Percentiles rank a stretch among this genome's conserved stretches.
Conservation (phyloP, 2,329 filamentous ascomycete genomes). For the Lasiodiplodia gonubiensis region DNA sequence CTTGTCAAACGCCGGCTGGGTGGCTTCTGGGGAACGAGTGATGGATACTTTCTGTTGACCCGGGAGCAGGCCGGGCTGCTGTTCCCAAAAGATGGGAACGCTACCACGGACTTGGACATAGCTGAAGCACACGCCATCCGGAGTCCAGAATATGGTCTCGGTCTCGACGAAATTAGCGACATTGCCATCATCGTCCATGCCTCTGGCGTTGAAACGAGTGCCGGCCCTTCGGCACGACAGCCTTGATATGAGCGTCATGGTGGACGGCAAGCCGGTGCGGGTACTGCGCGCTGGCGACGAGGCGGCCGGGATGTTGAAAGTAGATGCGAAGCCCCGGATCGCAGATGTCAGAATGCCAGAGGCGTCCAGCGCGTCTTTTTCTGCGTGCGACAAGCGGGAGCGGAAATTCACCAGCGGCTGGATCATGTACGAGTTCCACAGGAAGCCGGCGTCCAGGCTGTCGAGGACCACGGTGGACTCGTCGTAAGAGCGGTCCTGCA, state of each 20-base stretch:
- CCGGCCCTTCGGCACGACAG: conserved; percentile 90
- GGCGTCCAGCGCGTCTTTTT: conserved; percentile 79
- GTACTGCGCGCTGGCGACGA: conserved; percentile 71
- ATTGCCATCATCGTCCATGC: conserved; percentile 96
- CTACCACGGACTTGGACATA: conserved; percentile 93
- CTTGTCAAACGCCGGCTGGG: conserved; percentile 92
- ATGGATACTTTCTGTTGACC: conserved; percentile 94
- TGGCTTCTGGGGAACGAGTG: conserved; percentile 85
- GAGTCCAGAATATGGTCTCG: conserved; percentile 89
- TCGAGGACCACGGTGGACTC: conserved; percentile 85
- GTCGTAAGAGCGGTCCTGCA: conserved; percentile 85
- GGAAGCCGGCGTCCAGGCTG: conserved; percentile 86
- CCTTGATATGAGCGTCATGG: conserved; percentile 86
- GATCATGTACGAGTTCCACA: conserved; percentile 99
- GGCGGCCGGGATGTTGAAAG: conserved; percentile 80
- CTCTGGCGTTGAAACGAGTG: conserved; percentile 94
- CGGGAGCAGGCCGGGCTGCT: conserved; percentile 83
- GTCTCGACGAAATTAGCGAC: conserved; percentile 99
- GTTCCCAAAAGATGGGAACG: conserved; percentile 97
- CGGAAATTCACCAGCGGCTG: conserved; percentile 88
- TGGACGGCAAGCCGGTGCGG: conserved; percentile 76
- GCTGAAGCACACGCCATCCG: conserved; percentile 79
- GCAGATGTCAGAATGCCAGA: conserved; percentile 91
- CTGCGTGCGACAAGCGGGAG: conserved; percentile 74
- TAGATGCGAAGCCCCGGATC: conserved; percentile 89